Evolutionary conservation across 192 early-diverging fungal species (phyloP), one percentile per base, ranked within the genome.

Genomic region (Endogone sp.): DNA sequence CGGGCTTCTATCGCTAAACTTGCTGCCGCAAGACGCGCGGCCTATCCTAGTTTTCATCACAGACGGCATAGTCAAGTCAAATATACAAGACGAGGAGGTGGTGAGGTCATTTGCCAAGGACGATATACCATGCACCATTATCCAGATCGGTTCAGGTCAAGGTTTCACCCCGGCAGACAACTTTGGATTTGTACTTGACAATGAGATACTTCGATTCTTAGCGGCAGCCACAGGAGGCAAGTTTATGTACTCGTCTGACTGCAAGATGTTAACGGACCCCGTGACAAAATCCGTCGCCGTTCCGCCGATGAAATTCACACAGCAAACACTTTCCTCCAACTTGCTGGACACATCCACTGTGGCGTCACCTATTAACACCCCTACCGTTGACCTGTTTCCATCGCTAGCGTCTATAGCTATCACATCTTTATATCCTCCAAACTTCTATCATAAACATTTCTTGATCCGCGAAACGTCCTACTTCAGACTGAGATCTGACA

Each of bases 131-230:
- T 92, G 88, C 63, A 85, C 83, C 23, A 80, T 94, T 28, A 74
- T 94, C 8, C 92, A 92, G 64, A 79, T 94, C n/a, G 92, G 92
- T 0, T 81, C 80, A 3, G 68, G 83, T 31, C 72, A 84, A 28
- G 89, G 84, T 1, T 87, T 85, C 32, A 81, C 81, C 56, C 89
- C 90, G n/a, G 82, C 82, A 49, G 82, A 85, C 25, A 90, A 89
- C 65, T 88, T 92, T 72, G 92, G 92, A 4, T 88, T 87, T 73
- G 84, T 92, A 11, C 84, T 85, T 66, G 92, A 94, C 66, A 92
- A 83, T 58, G 91, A 94, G 74, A 80, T 88, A 37, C 77, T 93
- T 2, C 73, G 86, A 28, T 93, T 88, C 66, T 68, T 92, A 49
- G 84, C 92, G 0, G 81, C 84, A 6, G 84, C 90, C 4, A 85